These are phyloP conservation scores for Cyclospora cayetanensis DNA, from an alignment of 169 alveolate species.

Conservation along the genomic window DNA sequence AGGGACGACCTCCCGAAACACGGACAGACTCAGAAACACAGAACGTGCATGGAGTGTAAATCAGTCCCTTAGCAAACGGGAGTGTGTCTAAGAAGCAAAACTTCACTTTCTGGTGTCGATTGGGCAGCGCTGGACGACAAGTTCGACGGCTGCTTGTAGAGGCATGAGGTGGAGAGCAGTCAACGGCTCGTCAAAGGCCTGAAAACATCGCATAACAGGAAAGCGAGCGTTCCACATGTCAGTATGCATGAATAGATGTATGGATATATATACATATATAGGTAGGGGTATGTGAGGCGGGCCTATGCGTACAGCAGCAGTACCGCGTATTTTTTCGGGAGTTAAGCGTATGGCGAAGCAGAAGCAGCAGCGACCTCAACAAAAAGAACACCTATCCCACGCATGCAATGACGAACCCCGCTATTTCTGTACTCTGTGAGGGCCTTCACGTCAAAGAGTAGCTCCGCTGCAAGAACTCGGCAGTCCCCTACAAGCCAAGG, in stretches of 20 bases:
- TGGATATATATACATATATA: too few species aligned
- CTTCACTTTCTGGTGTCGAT: slow-evolving; percentile 1
- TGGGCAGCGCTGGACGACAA: slow-evolving; percentile 43
- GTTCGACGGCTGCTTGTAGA: slow-evolving; percentile 2
- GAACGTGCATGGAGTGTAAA: too few species aligned
- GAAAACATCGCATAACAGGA: neutral
- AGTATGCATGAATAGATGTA: neutral
- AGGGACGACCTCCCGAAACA: neutral
- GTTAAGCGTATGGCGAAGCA: neutral
- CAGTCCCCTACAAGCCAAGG: neutral
- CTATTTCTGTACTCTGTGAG: slow-evolving; percentile 17
- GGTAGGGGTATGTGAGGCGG: too few species aligned
- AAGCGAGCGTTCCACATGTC: neutral
- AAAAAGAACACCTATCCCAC: too few species aligned
- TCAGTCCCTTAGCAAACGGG: too few species aligned
- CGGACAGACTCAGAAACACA: too few species aligned
- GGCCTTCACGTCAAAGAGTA: slow-evolving; percentile 17
- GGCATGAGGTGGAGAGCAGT: neutral
- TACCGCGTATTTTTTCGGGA: neutral
- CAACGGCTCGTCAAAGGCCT: slow-evolving; percentile 5
- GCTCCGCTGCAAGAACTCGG: slow-evolving; percentile 42
- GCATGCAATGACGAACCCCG: neutral
- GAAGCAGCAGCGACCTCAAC: neutral
- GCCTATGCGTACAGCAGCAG: neutral
- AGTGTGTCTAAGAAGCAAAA: too few species aligned